A percentile compares a stretch with the other conserved stretches of the same genome.
These are phyloP conservation scores for Ceratocystis harringtonii DNA, from an alignment of 2,329 filamentous ascomycete species.

Conservation along the genomic window DNA sequence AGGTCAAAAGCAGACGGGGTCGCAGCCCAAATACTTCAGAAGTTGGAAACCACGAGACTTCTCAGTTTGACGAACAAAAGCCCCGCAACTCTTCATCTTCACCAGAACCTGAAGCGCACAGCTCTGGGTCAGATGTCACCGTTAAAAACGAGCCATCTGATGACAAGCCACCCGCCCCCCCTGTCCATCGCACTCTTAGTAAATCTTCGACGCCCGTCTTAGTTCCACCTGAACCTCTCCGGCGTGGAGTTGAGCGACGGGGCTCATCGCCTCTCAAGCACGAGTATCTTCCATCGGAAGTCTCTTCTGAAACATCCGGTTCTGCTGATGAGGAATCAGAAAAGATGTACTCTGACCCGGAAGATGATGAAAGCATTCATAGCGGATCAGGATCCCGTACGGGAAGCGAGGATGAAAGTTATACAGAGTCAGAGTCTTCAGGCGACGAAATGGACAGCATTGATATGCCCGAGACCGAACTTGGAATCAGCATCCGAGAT, in stretches of 20 bases:
- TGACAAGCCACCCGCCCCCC: conserved; percentile 15
- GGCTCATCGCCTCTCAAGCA: conserved; percentile 92
- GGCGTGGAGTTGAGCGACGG: conserved; percentile 44
- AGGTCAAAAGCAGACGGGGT: conserved; percentile 15
- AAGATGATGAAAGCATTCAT: conserved; percentile 27
- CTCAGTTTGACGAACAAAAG: not conserved
- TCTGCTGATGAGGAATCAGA: conserved; percentile 37
- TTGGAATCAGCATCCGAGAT: conserved; percentile 42
- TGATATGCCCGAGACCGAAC: conserved; percentile 43
- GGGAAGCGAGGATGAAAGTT: conserved; percentile 22
- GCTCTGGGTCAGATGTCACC: conserved; percentile 17
- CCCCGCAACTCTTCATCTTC: not conserved
- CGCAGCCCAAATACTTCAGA: conserved; percentile 9
- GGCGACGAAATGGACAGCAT: conserved; percentile 44
- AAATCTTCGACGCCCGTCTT: conserved; percentile 11
- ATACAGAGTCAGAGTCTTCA: conserved; percentile 26
- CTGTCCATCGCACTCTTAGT: conserved; percentile 15
- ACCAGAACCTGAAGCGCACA: conserved; percentile 20
- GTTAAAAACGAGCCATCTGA: conserved; percentile 8
- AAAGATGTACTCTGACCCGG: conserved; percentile 36
- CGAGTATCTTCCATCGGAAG: conserved; percentile 78
- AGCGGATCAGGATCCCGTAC: conserved; percentile 11
- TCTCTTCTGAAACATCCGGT: conserved; percentile 46
- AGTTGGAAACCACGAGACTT: not conserved
- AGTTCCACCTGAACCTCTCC: conserved; percentile 8